Evolutionary conservation across 495 filamentous ascomycete species (phyloP).

Genomic region (Podospora anserina): DNA sequence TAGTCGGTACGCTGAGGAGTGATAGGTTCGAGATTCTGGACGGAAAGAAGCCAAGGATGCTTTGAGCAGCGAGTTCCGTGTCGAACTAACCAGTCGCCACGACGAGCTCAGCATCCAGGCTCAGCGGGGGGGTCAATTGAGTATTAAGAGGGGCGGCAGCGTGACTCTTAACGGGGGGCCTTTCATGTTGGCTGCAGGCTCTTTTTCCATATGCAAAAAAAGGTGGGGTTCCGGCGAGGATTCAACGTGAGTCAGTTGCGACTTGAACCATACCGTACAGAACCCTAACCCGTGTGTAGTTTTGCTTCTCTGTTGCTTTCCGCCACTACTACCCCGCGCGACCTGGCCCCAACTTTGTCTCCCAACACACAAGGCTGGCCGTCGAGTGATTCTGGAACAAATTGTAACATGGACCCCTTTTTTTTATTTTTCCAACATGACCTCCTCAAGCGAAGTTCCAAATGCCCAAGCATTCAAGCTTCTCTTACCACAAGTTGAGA

Average conservation of each 20-base stretch:
- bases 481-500: not conserved
- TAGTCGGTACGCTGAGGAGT: constrained; percentile 12
- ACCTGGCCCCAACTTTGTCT: not conserved
- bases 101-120: constrained; percentile 33
- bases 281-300: not conserved
- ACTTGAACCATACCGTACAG: not conserved
- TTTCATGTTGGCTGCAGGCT: constrained; percentile 18
- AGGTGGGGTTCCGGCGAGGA: constrained; percentile 8
- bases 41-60: constrained; percentile 20
- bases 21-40: constrained; percentile 26
- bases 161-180: constrained; percentile 23
- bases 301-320: no score
- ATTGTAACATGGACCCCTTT: not conserved
- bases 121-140: constrained; percentile 29
- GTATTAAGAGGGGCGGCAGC: constrained; percentile 18
- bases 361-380: not conserved
- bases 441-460: not conserved
- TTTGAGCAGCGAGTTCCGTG: constrained; percentile 28
- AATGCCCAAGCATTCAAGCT: not conserved
- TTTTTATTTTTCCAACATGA: not conserved
- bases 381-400: not conserved
- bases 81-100: constrained; percentile 30
- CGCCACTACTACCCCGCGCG: not conserved
- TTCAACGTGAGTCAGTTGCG: not conserved
- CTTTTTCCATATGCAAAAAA: constrained; percentile 14